Percentiles rank a stretch among this genome's conserved stretches.
Evolutionary conservation across 306 rosid species (phyloP).

Genomic region (Medicago arabica): DNA sequence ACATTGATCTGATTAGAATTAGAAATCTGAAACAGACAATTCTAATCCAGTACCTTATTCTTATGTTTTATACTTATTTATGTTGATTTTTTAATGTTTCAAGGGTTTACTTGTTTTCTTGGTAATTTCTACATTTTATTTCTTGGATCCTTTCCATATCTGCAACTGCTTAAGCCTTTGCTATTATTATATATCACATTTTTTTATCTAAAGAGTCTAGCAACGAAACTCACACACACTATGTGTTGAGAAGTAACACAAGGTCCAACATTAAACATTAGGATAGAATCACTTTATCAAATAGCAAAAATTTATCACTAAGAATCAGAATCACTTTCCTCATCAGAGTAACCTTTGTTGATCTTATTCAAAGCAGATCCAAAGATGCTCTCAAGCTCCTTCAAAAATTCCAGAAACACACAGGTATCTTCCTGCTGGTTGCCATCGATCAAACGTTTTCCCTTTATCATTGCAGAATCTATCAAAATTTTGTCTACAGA

Average conservation of each 20-base stretch:
- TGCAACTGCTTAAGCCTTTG: no score
- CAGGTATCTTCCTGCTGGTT: background rate
- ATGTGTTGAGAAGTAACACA: background rate
- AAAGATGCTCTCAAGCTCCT: background rate
- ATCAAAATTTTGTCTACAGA: background rate
- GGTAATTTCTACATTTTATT: no score
- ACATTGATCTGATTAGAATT: no score
- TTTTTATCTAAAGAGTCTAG: no score
- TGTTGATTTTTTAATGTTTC: no score
- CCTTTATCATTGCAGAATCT: background rate
- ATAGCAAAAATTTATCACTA: background rate
- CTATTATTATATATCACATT: no score
- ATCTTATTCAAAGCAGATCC: background rate
- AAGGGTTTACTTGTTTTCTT: no score
- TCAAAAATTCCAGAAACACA: background rate
- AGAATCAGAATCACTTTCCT: background rate
- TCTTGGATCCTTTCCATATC: no score
- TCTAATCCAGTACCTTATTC: no score
- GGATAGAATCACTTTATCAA: background rate
- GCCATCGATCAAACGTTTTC: background rate
- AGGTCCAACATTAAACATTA: background rate
- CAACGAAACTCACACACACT: no score
- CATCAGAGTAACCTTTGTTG: background rate
- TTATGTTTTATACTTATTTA: no score
- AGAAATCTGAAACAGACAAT: no score